phyloP scores from a whole-genome alignment of 805 yeast genomes.

The Hagleromyces aurorensis region DNA sequence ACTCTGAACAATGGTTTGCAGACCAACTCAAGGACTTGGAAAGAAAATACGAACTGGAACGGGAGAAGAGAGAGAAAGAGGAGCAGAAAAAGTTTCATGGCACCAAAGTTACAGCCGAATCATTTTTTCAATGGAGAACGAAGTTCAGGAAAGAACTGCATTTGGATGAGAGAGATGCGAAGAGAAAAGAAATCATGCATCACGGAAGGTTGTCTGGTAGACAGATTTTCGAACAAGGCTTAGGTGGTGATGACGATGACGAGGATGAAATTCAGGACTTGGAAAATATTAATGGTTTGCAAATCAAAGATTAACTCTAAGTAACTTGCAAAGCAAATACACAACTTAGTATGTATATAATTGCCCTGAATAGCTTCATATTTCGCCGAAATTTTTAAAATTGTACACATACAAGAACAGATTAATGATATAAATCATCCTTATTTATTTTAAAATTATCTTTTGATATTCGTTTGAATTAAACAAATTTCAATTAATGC shows the following conservation, averaged over 20 bases:
- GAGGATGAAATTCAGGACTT: slow-evolving; percentile 40
- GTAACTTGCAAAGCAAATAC: too few relatives aligned
- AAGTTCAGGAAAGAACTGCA: slow-evolving; percentile 66
- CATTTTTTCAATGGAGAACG: slow-evolving; percentile 65
- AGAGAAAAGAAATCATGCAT: slow-evolving; percentile 50
- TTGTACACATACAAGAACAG: slow-evolving; percentile 1
- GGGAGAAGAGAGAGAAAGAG: slow-evolving; percentile 60
- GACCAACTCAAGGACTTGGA: slow-evolving; percentile 49
- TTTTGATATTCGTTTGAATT: too few relatives aligned
- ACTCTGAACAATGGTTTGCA: slow-evolving; percentile 62
- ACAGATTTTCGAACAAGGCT: slow-evolving; percentile 84
- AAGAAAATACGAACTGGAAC: slow-evolving; percentile 47
- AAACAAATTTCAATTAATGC: too few relatives aligned
- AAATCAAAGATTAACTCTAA: too few relatives aligned
- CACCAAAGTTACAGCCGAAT: slow-evolving; percentile 76
- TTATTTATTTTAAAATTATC: slow-evolving; percentile 1
- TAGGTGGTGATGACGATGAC: slow-evolving; percentile 64
- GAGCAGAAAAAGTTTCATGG: slow-evolving; percentile 90
- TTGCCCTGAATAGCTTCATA: too few relatives aligned
- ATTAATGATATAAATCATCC: slow-evolving; percentile 1
- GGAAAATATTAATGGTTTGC: too few relatives aligned
- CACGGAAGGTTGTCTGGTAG: slow-evolving; percentile 77
- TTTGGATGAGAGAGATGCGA: slow-evolving; percentile 49
- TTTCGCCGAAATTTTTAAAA: not conserved
- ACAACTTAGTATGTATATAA: too few relatives aligned